phyloP scores from a whole-genome alignment of 2,329 filamentous ascomycete genomes.

The Dactylellina parvicollis region DNA sequence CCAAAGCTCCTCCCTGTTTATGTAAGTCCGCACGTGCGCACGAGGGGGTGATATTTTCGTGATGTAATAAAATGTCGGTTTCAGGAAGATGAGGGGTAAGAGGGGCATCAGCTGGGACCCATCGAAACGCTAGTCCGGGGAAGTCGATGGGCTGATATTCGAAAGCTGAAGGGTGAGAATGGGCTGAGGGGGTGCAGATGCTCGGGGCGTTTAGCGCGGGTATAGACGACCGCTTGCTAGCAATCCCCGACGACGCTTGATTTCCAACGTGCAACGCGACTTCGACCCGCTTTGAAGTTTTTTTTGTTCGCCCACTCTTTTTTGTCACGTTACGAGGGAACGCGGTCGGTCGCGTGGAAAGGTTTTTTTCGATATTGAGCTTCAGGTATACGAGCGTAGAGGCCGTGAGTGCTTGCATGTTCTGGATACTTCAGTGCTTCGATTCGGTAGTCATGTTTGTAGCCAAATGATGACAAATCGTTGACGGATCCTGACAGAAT shows the following conservation, averaged over 20 bases:
- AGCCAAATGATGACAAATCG: conserved; percentile 41
- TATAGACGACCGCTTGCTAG: conserved; percentile 46
- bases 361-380: background rate
- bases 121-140: conserved; percentile 26
- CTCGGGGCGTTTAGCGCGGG: conserved; percentile 47
- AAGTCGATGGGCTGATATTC: conserved; percentile 10
- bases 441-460: background rate
- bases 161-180: background rate
- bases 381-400: background rate
- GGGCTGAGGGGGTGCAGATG: background rate
- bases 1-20: background rate
- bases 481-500: conserved; percentile 20
- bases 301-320: background rate
- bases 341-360: background rate
- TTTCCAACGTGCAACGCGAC: conserved; percentile 52
- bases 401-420: background rate
- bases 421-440: conserved; percentile 9
- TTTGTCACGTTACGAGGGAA: background rate
- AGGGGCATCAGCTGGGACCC: conserved; percentile 26
- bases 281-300: background rate
- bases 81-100: conserved; percentile 20
- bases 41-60: conserved; percentile 22
- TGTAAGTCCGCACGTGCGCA: conserved; percentile 26
- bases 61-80: conserved; percentile 37
- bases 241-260: conserved; percentile 32